A percentile compares a stretch with the other conserved stretches of the same genome.
These are phyloP conservation scores for Phyllosticta citriasiana DNA, from an alignment of 2,329 filamentous ascomycete genomes.

Conservation along the genomic window DNA sequence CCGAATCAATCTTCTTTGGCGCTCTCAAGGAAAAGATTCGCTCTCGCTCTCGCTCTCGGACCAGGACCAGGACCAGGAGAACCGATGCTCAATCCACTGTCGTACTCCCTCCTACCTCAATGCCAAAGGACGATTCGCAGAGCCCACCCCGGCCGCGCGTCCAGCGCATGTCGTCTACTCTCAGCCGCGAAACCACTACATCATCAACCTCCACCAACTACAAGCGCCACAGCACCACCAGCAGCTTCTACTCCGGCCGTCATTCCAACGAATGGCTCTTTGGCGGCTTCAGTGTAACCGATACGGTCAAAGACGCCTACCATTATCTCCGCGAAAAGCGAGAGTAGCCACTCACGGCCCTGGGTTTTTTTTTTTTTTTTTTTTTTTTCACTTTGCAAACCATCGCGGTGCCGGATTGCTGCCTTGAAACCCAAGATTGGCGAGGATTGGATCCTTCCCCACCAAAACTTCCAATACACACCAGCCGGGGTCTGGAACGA, in stretches of 20 bases:
- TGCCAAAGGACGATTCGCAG: constrained; percentile 12
- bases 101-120: constrained; percentile 16
- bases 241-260: constrained; percentile 16
- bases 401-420: constrained; percentile 7
- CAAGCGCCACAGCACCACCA: constrained; percentile 19
- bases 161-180: constrained; percentile 17
- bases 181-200: constrained; percentile 9
- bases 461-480: neutral
- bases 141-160: constrained; percentile 13
- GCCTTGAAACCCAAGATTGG: constrained; percentile 4
- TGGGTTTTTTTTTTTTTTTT: neutral
- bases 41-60: constrained; percentile 25
- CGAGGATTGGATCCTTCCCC: constrained; percentile 4
- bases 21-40: constrained; percentile 24
- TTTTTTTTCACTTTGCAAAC: neutral
- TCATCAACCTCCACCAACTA: constrained; percentile 18
- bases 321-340: constrained; percentile 7
- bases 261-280: constrained; percentile 32
- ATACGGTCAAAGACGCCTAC: constrained; percentile 20
- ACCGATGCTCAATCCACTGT: constrained; percentile 23
- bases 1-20: constrained; percentile 26
- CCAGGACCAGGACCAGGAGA: constrained; percentile 18
- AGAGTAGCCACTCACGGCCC: neutral
- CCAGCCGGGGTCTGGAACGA: constrained; percentile 9
- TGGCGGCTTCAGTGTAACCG: constrained; percentile 27